These are phyloP conservation scores for Davidsoniella virescens DNA, from an alignment of 2,329 filamentous ascomycete genomes.

Conservation along the genomic window DNA sequence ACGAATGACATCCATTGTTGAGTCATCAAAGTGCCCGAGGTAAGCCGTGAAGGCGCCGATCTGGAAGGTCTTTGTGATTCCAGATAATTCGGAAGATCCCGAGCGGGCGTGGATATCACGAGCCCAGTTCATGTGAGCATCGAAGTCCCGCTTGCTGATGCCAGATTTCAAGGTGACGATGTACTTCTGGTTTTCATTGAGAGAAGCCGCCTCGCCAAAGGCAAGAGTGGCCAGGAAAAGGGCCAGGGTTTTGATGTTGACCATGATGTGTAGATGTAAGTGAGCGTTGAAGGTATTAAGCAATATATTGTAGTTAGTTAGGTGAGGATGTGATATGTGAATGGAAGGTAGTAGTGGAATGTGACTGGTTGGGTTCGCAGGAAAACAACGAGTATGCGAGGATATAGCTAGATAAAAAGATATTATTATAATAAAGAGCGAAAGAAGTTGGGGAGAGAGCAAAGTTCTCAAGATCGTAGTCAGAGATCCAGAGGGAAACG, in stretches of 20 bases:
- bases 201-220: constrained; percentile 13
- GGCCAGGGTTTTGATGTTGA: constrained; percentile 15
- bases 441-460: no score
- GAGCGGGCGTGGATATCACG: constrained; percentile 19
- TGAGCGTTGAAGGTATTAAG: no score
- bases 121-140: constrained; percentile 22
- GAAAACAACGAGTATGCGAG: no score
- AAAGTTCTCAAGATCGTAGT: background rate
- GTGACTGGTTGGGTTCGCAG: no score
- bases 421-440: no score
- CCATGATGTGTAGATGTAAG: constrained; percentile 10
- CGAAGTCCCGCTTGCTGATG: constrained; percentile 19
- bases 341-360: no score
- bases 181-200: constrained; percentile 23
- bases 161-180: constrained; percentile 29
- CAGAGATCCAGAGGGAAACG: background rate
- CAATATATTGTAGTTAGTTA: no score
- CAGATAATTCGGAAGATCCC: constrained; percentile 19
- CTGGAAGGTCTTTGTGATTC: constrained; percentile 20
- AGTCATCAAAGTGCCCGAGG: constrained; percentile 25
- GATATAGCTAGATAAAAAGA: no score
- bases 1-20: constrained; percentile 24
- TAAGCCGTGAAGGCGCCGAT: constrained; percentile 26
- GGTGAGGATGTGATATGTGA: no score
- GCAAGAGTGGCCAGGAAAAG: constrained; percentile 14